Evolutionary conservation across 805 yeast genomes (phyloP).

Genomic region (Pichia exigua): DNA sequence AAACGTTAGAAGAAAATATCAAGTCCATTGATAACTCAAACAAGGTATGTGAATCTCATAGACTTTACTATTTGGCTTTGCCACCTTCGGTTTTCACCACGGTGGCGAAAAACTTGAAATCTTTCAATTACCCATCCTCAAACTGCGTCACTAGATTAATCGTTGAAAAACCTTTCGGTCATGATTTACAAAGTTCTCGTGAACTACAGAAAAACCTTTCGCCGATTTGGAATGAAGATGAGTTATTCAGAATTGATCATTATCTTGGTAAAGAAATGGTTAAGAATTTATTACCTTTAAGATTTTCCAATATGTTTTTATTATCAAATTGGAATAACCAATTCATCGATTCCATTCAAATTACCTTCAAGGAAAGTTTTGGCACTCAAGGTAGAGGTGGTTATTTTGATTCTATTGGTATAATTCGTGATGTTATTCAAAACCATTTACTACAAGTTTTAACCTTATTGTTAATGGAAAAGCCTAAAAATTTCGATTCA

Average conservation of each 20-base stretch:
- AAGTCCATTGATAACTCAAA: slow-evolving; percentile 48
- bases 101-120: slow-evolving; percentile 69
- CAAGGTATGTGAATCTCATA: slow-evolving; percentile 48
- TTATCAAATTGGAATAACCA: slow-evolving; percentile 85
- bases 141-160: slow-evolving; percentile 73
- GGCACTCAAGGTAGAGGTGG: slow-evolving; percentile 99
- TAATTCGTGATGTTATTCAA: slow-evolving; percentile 97
- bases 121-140: slow-evolving; percentile 51
- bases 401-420: slow-evolving; percentile 90
- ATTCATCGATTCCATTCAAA: slow-evolving; percentile 72
- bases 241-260: slow-evolving; percentile 92
- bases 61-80: slow-evolving; percentile 85
- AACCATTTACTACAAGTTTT: slow-evolving; percentile 91
- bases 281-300: slow-evolving; percentile 78
- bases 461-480: slow-evolving; percentile 89
- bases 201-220: slow-evolving; percentile 69
- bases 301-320: slow-evolving; percentile 87
- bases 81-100: slow-evolving; percentile 88
- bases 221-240: slow-evolving; percentile 86
- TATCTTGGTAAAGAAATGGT: slow-evolving; percentile 98
- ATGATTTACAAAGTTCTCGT: slow-evolving; percentile 72
- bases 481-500: slow-evolving; percentile 86
- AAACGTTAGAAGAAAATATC: slow-evolving; percentile 45
- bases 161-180: slow-evolving; percentile 97
- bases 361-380: slow-evolving; percentile 94